Percentiles rank a stretch among this genome's conserved stretches.
Evolutionary conservation across 768 basidiomycete genomes (phyloP).

Genomic region (Clitopilus passeckerianus): DNA sequence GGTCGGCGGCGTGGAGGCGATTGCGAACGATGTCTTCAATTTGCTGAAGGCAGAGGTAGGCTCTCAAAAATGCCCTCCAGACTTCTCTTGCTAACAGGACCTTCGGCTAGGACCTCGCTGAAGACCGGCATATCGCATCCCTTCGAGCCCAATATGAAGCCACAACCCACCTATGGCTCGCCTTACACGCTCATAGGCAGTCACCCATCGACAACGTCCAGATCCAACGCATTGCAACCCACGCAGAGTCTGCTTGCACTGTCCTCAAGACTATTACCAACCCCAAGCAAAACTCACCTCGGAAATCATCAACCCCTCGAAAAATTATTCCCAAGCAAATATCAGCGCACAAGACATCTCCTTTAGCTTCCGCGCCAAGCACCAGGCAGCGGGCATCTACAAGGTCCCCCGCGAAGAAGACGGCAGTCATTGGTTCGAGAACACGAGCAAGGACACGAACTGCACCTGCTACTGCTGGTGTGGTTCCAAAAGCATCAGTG

Average conservation of each 20-base stretch:
- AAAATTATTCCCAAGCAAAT: conserved; percentile 13
- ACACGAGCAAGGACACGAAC: background rate
- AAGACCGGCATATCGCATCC: conserved; percentile 25
- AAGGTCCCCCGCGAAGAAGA: background rate
- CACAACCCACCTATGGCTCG: conserved; percentile 60
- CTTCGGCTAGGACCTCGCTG: conserved; percentile 24
- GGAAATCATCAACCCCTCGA: conserved; percentile 14
- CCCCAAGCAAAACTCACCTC: conserved; percentile 12
- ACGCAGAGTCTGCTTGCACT: conserved; percentile 48
- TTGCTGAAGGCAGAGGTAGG: background rate
- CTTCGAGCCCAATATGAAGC: conserved; percentile 46
- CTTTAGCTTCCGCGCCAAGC: conserved; percentile 8
- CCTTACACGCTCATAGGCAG: conserved; percentile 62
- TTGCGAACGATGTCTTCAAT: conserved; percentile 30
- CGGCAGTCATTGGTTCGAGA: background rate
- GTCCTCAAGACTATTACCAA: conserved; percentile 37
- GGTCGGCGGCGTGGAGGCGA: conserved; percentile 25
- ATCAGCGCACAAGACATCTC: conserved; percentile 11
- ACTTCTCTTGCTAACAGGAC: background rate
- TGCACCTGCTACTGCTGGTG: background rate
- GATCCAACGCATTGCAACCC: conserved; percentile 39
- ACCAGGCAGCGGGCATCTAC: background rate
- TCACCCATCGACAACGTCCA: conserved; percentile 32
- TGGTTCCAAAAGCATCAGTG: background rate
- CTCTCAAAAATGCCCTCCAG: background rate